These are phyloP conservation scores for Prunus mira DNA, from an alignment of 306 rosid genomes.

Conservation along the genomic window DNA sequence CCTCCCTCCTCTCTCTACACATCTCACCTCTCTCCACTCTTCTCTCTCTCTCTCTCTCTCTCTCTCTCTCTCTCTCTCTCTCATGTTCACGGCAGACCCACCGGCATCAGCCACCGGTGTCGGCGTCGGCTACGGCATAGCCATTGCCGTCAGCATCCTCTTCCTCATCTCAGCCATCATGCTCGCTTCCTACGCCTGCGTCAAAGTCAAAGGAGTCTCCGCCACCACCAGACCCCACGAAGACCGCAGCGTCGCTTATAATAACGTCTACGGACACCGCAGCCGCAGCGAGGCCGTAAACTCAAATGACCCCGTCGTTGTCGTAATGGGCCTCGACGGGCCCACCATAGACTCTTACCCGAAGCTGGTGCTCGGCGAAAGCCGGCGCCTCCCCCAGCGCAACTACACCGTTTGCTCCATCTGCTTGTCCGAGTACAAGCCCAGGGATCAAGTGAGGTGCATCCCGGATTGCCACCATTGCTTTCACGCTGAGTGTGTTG, in stretches of 20 bases:
- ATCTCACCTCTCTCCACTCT: background rate
- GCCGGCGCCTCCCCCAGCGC: conserved; percentile 45
- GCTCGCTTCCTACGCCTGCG: conserved; percentile 61
- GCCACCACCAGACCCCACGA: background rate
- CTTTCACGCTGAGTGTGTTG: conserved; percentile 56
- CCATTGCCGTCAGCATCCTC: conserved; percentile 67
- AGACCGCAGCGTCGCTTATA: background rate
- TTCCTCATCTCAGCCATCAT: conserved; percentile 68
- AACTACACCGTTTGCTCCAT: conserved; percentile 52
- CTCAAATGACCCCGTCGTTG: conserved; percentile 5
- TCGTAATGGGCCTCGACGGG: conserved; percentile 48
- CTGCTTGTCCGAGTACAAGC: conserved; percentile 48
- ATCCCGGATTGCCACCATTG: conserved; percentile 63
- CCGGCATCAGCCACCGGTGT: conserved; percentile 44
- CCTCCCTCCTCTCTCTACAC: background rate
- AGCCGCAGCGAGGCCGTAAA: background rate
- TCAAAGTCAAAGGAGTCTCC: conserved; percentile 34
- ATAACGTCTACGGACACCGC: background rate
- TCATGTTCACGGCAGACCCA: conserved; percentile 42
- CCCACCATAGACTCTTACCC: conserved; percentile 48
- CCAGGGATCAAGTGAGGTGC: conserved; percentile 47
- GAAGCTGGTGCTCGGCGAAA: conserved; percentile 50
- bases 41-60: conserved; percentile 9
- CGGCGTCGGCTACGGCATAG: conserved; percentile 64
- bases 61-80: too few species aligned